These are phyloP conservation scores for Boletales sp. DNA, from an alignment of 768 basidiomycete species.

Conservation along the genomic window DNA sequence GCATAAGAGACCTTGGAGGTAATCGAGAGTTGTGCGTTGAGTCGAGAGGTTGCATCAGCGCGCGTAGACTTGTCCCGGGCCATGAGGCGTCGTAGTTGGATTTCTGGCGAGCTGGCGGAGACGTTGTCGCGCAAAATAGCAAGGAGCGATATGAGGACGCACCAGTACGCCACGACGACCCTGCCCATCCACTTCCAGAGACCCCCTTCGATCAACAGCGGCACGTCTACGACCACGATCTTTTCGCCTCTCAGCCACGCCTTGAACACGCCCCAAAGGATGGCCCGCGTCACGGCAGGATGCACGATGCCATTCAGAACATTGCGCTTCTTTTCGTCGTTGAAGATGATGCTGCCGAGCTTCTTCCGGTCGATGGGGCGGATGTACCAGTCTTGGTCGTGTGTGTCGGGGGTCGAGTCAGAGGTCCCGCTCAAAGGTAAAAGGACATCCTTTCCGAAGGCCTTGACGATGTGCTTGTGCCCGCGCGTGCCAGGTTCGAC, in stretches of 20 bases:
- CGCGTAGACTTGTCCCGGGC: constrained; percentile 62
- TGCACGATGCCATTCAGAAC: constrained; percentile 84
- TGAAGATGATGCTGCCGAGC: constrained; percentile 83
- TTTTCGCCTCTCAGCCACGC: constrained; percentile 77
- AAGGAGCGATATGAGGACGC: constrained; percentile 15
- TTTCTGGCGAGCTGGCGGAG: constrained; percentile 61
- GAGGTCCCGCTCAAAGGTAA: constrained; percentile 20
- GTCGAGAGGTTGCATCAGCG: constrained; percentile 67
- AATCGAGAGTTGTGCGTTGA: constrained; percentile 80
- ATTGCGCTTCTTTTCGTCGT: constrained; percentile 64
- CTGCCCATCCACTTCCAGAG: constrained; percentile 80
- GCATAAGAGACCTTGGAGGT: constrained; percentile 78
- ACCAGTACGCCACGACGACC: constrained; percentile 94
- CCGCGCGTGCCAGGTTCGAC: constrained; percentile 80
- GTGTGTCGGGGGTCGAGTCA: not conserved
- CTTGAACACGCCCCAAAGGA: constrained; percentile 62
- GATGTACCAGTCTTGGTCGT: constrained; percentile 31
- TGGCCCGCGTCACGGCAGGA: constrained; percentile 81
- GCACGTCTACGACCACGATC: constrained; percentile 85
- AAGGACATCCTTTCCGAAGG: constrained; percentile 73
- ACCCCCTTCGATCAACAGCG: constrained; percentile 85
- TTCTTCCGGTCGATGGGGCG: constrained; percentile 79
- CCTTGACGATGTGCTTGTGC: constrained; percentile 58
- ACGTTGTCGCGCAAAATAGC: too few relatives aligned
- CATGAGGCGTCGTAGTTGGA: constrained; percentile 84